phyloP scores from a whole-genome alignment of 2,329 filamentous ascomycete genomes.

The Fusarium domesticum region DNA sequence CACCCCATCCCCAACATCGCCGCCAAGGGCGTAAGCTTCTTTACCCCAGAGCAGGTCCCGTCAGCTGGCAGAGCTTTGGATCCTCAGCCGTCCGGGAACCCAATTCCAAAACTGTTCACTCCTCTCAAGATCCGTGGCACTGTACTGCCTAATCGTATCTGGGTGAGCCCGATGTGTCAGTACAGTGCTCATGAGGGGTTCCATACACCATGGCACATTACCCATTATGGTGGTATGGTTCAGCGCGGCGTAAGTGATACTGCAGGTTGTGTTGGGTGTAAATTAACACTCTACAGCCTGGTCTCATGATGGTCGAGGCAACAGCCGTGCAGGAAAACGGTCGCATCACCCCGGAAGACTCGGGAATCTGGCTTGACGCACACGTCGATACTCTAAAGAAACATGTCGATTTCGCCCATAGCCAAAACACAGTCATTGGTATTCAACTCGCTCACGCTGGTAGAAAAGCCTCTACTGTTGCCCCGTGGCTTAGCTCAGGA shows the following conservation, averaged over 20 bases:
- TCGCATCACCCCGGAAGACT: slow-evolving; percentile 68
- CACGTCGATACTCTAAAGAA: slow-evolving; percentile 60
- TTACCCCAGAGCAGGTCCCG: slow-evolving; percentile 46
- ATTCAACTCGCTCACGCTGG: slow-evolving; percentile 72
- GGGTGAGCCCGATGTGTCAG: slow-evolving; percentile 47
- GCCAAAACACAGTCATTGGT: slow-evolving; percentile 62
- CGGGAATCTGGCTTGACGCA: slow-evolving; percentile 67
- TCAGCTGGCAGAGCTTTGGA: slow-evolving; percentile 42
- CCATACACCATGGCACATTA: slow-evolving; percentile 67
- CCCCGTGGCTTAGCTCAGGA: slow-evolving; percentile 51
- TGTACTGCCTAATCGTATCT: slow-evolving; percentile 45
- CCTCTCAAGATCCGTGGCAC: slow-evolving; percentile 46
- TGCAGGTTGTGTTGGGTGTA: slow-evolving; percentile 18
- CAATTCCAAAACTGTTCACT: slow-evolving; percentile 50
- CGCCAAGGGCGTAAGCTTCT: slow-evolving; percentile 42
- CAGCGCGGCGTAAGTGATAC: slow-evolving; percentile 54
- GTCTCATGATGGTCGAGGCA: slow-evolving; percentile 65
- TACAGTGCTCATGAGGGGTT: slow-evolving; percentile 52
- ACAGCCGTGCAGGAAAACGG: slow-evolving; percentile 65
- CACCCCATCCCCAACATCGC: slow-evolving; percentile 24
- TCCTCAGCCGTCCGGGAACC: slow-evolving; percentile 45
- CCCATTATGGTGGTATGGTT: slow-evolving; percentile 70
- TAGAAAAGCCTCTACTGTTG: slow-evolving; percentile 49
- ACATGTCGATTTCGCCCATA: slow-evolving; percentile 65
- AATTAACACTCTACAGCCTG: slow-evolving; percentile 39